A percentile compares a stretch with the other conserved stretches of the same genome.
These are phyloP conservation scores for Staphylotrichum tortipilum DNA, from an alignment of 495 filamentous ascomycete genomes.

Conservation along the genomic window DNA sequence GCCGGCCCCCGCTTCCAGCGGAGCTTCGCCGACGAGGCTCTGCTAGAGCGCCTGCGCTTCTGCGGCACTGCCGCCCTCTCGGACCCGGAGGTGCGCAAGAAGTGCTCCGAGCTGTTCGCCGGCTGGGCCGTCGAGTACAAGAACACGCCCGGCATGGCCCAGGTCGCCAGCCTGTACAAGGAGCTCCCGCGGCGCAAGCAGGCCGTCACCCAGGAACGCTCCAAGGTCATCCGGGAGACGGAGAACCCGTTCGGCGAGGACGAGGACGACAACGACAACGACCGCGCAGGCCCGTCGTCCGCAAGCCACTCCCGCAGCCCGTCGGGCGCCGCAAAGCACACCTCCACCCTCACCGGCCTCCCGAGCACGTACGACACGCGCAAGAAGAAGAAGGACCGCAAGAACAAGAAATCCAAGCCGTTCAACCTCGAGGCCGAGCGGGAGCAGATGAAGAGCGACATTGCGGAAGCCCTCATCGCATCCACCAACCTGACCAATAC, in stretches of 20 bases:
- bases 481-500: constrained; percentile 87
- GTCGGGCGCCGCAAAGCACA: constrained; percentile 16
- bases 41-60: constrained; percentile 85
- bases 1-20: constrained; percentile 83
- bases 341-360: constrained; percentile 19
- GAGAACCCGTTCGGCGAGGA: constrained; percentile 55
- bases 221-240: constrained; percentile 72
- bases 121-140: constrained; percentile 84
- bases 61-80: constrained; percentile 77
- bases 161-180: constrained; percentile 72
- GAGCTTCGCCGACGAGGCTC: constrained; percentile 80
- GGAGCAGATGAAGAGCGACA: constrained; percentile 67
- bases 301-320: constrained; percentile 24
- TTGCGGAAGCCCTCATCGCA: constrained; percentile 79
- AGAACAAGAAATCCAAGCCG: constrained; percentile 45
- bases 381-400: constrained; percentile 38
- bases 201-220: constrained; percentile 58
- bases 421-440: constrained; percentile 89
- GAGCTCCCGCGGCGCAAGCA: constrained; percentile 48
- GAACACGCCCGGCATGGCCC: constrained; percentile 68
- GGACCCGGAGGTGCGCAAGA: constrained; percentile 74
- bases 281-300: constrained; percentile 14
- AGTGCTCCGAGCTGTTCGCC: constrained; percentile 76
- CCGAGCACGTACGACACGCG: constrained; percentile 19
- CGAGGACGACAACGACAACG: constrained; percentile 42